Evolutionary conservation across 768 basidiomycete species (phyloP), one percentile per base, ranked within the genome.

Genomic region (Suillus discolor): DNA sequence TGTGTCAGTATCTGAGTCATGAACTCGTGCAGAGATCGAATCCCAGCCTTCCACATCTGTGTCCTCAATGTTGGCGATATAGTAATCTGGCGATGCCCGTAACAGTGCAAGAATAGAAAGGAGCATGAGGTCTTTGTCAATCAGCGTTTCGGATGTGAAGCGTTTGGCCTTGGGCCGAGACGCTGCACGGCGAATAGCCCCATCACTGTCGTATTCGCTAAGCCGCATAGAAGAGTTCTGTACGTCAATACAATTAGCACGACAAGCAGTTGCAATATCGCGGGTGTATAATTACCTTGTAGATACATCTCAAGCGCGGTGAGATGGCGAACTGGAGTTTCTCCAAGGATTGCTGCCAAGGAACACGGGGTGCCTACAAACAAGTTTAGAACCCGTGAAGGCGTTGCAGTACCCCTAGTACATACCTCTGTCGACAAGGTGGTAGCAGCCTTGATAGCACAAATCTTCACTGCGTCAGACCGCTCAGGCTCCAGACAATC

Each of bases 401-500:
- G 8, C 1, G 25, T 59, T 12, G 38, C 57, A 65, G n/a, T 3
- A 57, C 23, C 31, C 25, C 31, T 28, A 23, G 61, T 9, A 70
- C 78, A 64, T 71, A 88, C 90, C 80, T 96, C 93, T 62, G 86
- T 82, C 8, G 84, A 79, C 39, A 94, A 73, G 0, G 87, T 91
- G 47, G 92, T 76, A 69, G 85, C 88, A 3, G 94, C 92, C 67
- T 89, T 87, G 62, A 95, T 81, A 2, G 84, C 94, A 65, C 87
- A 86, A 13, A 90, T 85, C 79, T 95, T 95, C 69, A 93, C 86
- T 2, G 90, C 89, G 31, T 94, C 91, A 1, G 92, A 90, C 38
- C 90, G 85, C 70, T 93, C 91, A 11, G 93, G 87, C 63, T 90
- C 87, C 49, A 94, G 73, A 67, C 92, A 92, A 16, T 80, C 79